A percentile compares a stretch with the other conserved stretches of the same genome.
phyloP scores from a whole-genome alignment of 495 filamentous ascomycete species.

The Copromyces sp. region DNA sequence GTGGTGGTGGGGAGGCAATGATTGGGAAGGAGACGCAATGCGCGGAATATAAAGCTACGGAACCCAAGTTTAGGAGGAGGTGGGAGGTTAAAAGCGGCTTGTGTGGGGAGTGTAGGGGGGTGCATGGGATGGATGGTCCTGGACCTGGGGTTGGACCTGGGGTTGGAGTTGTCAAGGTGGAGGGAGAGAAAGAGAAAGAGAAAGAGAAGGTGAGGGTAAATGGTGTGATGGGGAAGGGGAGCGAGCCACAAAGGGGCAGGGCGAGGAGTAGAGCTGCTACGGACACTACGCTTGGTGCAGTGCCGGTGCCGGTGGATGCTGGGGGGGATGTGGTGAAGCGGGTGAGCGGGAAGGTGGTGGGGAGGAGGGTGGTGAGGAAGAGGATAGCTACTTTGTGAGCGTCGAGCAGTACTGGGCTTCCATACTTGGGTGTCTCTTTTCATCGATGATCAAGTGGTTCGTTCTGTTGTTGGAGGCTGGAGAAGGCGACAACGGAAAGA shows the following conservation, averaged over 20 bases:
- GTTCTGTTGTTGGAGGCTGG: no score
- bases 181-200: neutral
- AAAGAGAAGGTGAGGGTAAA: no score
- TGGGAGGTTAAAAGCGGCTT: neutral
- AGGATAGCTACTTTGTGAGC: neutral
- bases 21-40: neutral
- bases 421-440: neutral
- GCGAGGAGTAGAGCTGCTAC: neutral
- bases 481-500: no score
- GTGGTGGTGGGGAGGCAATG: neutral
- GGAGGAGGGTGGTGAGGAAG: neutral
- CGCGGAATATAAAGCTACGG: neutral
- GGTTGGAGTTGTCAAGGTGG: neutral
- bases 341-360: neutral
- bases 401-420: neutral
- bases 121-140: neutral
- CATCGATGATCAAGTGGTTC: neutral
- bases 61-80: neutral
- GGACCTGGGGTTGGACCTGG: neutral
- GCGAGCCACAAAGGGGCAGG: neutral
- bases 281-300: neutral
- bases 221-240: neutral
- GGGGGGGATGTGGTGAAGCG: neutral
- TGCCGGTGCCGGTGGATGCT: neutral
- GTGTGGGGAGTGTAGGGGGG: neutral